phyloP scores from a whole-genome alignment of 1,284 basidiomycete species.

The Singerocomus rubriflavus region DNA sequence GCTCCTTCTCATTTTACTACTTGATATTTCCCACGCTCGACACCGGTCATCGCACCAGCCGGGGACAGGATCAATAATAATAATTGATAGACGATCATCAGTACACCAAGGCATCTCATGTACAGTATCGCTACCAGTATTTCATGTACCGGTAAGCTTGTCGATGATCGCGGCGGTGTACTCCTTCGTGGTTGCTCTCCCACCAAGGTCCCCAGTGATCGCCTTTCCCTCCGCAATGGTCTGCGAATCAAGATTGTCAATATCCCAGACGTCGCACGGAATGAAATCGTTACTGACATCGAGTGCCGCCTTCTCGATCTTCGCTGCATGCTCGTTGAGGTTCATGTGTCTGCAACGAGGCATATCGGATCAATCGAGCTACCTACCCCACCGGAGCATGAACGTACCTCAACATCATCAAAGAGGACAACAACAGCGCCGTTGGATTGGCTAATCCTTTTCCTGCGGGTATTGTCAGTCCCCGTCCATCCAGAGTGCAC shows the following conservation, averaged over 20 bases:
- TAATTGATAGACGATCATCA: conserved; percentile 8
- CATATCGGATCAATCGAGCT: conserved; percentile 25
- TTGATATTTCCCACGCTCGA: conserved; percentile 26
- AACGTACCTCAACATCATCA: conserved; percentile 93
- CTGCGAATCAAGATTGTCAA: conserved; percentile 40
- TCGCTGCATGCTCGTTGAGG: conserved; percentile 79
- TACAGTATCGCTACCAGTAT: conserved; percentile 6
- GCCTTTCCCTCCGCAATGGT: conserved; percentile 93
- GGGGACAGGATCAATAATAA: conserved; percentile 1
- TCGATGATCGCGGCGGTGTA: conserved; percentile 87
- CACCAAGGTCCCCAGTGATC: conserved; percentile 92
- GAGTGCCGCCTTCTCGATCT: conserved; percentile 91
- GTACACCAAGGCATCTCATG: not conserved
- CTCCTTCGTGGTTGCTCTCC: conserved; percentile 83
- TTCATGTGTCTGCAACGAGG: conserved; percentile 81
- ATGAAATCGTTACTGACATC: conserved; percentile 50
- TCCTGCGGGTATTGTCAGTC: conserved; percentile 48
- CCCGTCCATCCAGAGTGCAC: not conserved
- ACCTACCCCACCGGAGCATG: conserved; percentile 7
- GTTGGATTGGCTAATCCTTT: conserved; percentile 98
- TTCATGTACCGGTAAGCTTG: conserved; percentile 55
- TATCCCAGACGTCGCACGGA: conserved; percentile 13
- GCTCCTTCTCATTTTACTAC: conserved; percentile 22
- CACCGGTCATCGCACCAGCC: not conserved
- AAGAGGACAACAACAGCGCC: conserved; percentile 87